Conservation (phyloP, 306 rosid genomes). For the Lithocarpus polystachyus region DNA sequence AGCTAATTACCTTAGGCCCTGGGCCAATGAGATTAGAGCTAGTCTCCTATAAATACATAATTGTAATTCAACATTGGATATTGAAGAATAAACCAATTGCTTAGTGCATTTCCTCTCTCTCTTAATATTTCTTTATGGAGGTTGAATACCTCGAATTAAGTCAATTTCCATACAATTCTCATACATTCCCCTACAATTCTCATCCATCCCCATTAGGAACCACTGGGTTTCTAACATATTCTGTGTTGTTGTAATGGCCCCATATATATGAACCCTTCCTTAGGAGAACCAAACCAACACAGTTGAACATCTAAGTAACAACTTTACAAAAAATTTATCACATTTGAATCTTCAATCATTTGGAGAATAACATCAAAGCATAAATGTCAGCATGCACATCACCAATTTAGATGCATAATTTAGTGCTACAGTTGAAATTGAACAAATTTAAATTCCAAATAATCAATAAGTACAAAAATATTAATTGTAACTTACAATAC, state of each 20-base stretch:
- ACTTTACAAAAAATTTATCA: not conserved
- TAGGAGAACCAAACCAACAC: not conserved
- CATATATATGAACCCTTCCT: not conserved
- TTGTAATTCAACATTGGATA: too few relatives aligned
- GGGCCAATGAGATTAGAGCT: too few relatives aligned
- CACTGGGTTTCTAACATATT: not conserved
- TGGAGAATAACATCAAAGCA: not conserved
- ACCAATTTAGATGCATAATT: not conserved
- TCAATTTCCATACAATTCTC: too few relatives aligned
- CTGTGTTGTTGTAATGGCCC: not conserved
- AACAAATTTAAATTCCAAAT: slow-evolving; percentile 10
- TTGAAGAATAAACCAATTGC: too few relatives aligned
- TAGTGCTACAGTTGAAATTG: not conserved
- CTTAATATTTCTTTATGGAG: too few relatives aligned
- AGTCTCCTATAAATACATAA: too few relatives aligned
- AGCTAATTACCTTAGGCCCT: too few relatives aligned
- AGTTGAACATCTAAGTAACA: not conserved
- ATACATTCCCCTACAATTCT: too few relatives aligned
- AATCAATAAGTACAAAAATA: not conserved
- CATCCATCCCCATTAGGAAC: too few relatives aligned
- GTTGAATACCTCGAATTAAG: too few relatives aligned
- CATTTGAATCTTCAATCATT: not conserved
- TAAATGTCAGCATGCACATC: not conserved
- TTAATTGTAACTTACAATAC: slow-evolving; percentile 57
- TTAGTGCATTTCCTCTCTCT: too few relatives aligned